Base-by-base conservation (phyloP, 495 filamentous ascomycete genomes). In the Penicillium riverlandense region DNA sequence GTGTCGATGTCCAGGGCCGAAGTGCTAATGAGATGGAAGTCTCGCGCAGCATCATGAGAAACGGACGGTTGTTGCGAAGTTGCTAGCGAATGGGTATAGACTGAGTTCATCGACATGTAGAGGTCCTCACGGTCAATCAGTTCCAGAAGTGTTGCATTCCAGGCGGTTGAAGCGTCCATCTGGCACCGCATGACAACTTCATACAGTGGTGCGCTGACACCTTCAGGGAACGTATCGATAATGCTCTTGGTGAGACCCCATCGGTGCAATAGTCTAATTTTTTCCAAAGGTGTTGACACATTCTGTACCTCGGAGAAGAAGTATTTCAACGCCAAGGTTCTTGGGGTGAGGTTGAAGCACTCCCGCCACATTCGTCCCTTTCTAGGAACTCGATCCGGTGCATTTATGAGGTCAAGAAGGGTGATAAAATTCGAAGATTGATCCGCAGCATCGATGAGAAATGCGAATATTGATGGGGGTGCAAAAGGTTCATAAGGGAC, bases 101-200 rank as follows among this genome's bases (percentile, higher is more conserved):
- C 59, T 16, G 63, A 54, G 43, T 74, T 69, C 41, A 92, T 72
- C 34, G 87, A 75, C 52, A 80, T 78, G 48, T 75, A 78, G 27
- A 94, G 68, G 57, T 98, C 92, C 34, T 90, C 84, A 48, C 92
- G 78, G 38, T 85, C 83, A 7, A 96, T 82, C 6, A 97, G 70
- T 44, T 79, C 71, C 4, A 96, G 72, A 7, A 94, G 71, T 2
- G 70, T 66, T 16, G 75, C 71, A 22, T 76, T 71, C 89, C 90
- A 96, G 2, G 75, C 79, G 0, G 82, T 78, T 13, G 87, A 87
- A 7, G 92, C 92, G 44, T 82, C 76, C 8, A 78, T 77, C 61
- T 95, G 89, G 51, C 87, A 95, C 43, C 78, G 74, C 16, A 82
- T 76, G 29, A 98, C 88, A n/a, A 82, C 78, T 60, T 95, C 88